A percentile compares a stretch with the other conserved stretches of the same genome.
These are phyloP conservation scores for Fonsecaea nubica DNA, from an alignment of 2,329 filamentous ascomycete genomes.

Conservation along the genomic window DNA sequence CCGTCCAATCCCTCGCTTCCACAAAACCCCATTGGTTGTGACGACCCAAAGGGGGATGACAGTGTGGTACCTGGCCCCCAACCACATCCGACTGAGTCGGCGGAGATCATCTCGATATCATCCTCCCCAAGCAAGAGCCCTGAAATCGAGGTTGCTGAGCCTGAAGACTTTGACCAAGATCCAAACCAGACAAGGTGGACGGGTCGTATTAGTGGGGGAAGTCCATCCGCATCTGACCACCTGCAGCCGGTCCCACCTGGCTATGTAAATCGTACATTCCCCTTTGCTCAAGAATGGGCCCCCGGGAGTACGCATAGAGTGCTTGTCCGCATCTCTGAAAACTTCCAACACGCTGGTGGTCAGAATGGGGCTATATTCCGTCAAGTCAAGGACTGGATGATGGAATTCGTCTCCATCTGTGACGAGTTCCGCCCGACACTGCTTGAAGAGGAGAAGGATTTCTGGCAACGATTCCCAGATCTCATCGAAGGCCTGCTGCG, in stretches of 20 bases:
- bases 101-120: constrained; percentile 49
- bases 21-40: constrained; percentile 12
- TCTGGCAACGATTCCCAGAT: constrained; percentile 54
- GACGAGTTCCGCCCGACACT: constrained; percentile 46
- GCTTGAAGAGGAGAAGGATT: constrained; percentile 50
- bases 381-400: constrained; percentile 53
- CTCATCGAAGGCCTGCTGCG: constrained; percentile 51
- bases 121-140: constrained; percentile 54
- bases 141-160: constrained; percentile 57
- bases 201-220: constrained; percentile 45
- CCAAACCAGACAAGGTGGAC: constrained; percentile 53
- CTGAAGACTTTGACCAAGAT: constrained; percentile 57
- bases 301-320: constrained; percentile 32
- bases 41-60: constrained; percentile 19
- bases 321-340: constrained; percentile 28
- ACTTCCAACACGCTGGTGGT: constrained; percentile 29
- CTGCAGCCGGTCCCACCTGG: constrained; percentile 21
- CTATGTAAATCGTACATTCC: constrained; percentile 37
- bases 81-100: constrained; percentile 22
- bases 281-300: constrained; percentile 26
- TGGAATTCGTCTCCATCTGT: constrained; percentile 46
- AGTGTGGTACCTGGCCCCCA: neutral
- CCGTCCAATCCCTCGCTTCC: constrained; percentile 17
- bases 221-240: neutral
- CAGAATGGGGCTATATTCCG: constrained; percentile 42